Evolutionary conservation across 2,329 filamentous ascomycete genomes (phyloP).

Genomic region (Beauveria asiatica): DNA sequence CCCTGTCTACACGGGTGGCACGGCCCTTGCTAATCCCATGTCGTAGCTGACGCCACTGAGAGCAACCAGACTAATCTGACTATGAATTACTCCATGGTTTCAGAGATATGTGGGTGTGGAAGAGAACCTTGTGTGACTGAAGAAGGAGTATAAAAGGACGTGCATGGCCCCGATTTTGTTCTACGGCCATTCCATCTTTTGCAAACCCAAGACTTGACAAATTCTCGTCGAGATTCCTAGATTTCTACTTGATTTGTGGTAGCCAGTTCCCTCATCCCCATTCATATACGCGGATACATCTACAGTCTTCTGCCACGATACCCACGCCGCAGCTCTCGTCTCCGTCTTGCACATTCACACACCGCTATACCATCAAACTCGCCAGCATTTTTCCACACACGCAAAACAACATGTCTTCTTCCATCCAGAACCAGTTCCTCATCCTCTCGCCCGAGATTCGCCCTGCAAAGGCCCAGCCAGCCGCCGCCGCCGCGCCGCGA

Average conservation of each 20-base stretch:
- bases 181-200: neutral
- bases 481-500: neutral
- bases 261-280: neutral
- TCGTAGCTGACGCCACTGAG: conserved; percentile 6
- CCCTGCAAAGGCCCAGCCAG: neutral
- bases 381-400: neutral
- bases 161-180: neutral
- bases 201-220: neutral
- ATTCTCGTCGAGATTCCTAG: neutral
- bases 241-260: neutral
- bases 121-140: neutral
- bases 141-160: conserved; percentile 1
- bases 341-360: too few species aligned
- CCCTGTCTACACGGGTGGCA: neutral
- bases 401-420: conserved; percentile 1
- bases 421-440: conserved; percentile 8
- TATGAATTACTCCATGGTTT: neutral
- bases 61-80: neutral
- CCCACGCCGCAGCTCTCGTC: too few species aligned
- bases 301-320: too few species aligned
- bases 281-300: neutral
- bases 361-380: neutral
- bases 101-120: neutral
- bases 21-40: conserved; percentile 9
- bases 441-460: conserved; percentile 1